These are phyloP conservation scores for Solanum virginianum DNA, from an alignment of 257 asterid species.

Conservation along the genomic window DNA sequence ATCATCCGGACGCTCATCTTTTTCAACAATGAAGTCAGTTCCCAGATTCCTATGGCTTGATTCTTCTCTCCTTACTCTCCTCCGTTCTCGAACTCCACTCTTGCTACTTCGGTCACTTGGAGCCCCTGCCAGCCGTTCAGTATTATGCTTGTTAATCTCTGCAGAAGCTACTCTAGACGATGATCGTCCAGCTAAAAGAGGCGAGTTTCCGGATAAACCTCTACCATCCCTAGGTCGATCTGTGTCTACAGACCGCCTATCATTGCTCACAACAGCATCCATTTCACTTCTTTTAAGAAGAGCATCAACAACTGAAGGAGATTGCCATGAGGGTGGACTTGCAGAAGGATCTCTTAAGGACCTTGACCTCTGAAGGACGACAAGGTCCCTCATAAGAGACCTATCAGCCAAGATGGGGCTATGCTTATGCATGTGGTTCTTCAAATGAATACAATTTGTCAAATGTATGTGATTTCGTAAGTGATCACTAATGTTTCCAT, in stretches of 20 bases:
- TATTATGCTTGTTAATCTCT: conserved; percentile 18
- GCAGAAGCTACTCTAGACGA: conserved; percentile 9
- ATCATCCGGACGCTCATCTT: conserved; percentile 11
- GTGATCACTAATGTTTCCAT: conserved; percentile 71
- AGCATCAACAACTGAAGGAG: conserved; percentile 28
- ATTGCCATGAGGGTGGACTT: conserved; percentile 56
- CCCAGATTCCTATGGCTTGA: conserved; percentile 29
- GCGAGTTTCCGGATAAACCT: conserved; percentile 36
- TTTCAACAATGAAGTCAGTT: conserved; percentile 16
- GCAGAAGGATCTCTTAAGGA: conserved; percentile 85
- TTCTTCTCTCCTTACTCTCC: conserved; percentile 36
- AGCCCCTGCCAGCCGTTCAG: conserved; percentile 1
- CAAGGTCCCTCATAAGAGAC: conserved; percentile 80
- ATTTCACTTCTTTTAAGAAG: conserved; percentile 27
- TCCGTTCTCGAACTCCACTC: conserved; percentile 25
- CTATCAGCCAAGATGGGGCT: conserved; percentile 74
- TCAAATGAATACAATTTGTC: conserved; percentile 96
- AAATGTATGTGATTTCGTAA: conserved; percentile 86
- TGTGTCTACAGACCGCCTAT: conserved; percentile 38
- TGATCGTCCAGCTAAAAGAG: conserved; percentile 16
- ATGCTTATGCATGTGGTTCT: conserved; percentile 93
- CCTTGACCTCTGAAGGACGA: conserved; percentile 68
- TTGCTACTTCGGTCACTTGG: conserved; percentile 23
- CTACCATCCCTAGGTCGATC: conserved; percentile 26
- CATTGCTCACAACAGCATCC: conserved; percentile 28